Conservation (phyloP, 2,329 filamentous ascomycete genomes). For the Aspergillus texensis region DNA sequence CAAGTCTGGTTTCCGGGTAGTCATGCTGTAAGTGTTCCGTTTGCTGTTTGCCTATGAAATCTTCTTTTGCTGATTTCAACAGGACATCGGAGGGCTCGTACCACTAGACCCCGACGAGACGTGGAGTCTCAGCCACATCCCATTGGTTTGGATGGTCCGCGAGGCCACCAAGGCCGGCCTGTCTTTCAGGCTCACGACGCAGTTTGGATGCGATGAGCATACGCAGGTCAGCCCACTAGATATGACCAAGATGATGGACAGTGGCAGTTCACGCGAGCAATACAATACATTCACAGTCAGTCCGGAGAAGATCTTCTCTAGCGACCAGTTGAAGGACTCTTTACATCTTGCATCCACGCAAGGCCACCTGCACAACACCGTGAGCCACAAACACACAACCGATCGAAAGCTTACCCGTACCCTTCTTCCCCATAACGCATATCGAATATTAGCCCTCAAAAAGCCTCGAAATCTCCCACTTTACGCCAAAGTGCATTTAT, state of each 20-base stretch:
- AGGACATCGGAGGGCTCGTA: constrained; percentile 1
- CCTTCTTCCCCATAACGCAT: neutral
- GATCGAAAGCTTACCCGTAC: neutral
- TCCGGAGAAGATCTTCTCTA: neutral
- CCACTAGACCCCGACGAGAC: neutral
- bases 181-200: neutral
- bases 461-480: neutral
- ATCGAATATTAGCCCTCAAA: neutral
- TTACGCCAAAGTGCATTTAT: neutral
- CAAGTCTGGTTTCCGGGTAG: constrained; percentile 3
- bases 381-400: neutral
- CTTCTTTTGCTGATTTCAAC: neutral
- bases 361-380: neutral
- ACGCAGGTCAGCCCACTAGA: neutral
- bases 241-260: neutral
- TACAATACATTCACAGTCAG: neutral
- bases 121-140: neutral
- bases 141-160: constrained; percentile 4
- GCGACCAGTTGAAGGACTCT: neutral
- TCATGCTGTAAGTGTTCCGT: neutral
- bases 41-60: no score
- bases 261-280: neutral
- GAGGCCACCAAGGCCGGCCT: neutral
- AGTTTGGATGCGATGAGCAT: constrained; percentile 1
- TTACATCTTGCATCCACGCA: neutral